phyloP scores from a whole-genome alignment of 306 rosid genomes.

The Pterocarpus santalinus region DNA sequence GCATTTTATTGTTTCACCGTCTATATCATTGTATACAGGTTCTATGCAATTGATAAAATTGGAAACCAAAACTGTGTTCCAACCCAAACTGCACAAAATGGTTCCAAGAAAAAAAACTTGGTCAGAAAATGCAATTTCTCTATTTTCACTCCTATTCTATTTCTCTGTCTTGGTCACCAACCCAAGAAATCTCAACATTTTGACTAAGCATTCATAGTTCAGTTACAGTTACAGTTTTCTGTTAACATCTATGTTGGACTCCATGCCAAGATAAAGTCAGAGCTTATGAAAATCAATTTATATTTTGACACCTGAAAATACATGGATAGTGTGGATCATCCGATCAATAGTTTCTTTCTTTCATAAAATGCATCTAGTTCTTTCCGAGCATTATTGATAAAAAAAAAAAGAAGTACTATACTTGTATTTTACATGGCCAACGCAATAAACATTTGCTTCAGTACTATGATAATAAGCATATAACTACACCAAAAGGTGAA shows the following conservation, averaged over 20 bases:
- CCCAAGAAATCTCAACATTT: background rate
- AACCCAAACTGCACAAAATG: conserved; percentile 2
- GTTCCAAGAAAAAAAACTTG: background rate
- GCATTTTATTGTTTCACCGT: background rate
- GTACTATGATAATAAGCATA: conserved; percentile 5
- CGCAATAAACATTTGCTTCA: conserved; percentile 28
- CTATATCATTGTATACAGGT: background rate
- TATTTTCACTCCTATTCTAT: background rate
- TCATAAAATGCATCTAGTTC: conserved; percentile 1
- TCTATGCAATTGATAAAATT: too few relatives aligned
- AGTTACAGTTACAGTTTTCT: background rate
- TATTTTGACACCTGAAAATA: background rate
- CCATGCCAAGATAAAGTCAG: background rate
- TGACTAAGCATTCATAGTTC: background rate
- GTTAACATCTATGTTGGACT: background rate
- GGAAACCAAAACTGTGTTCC: background rate
- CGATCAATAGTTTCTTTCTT: background rate
- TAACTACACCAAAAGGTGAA: conserved; percentile 19
- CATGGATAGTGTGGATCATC: background rate
- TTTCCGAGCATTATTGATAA: background rate
- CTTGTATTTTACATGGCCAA: background rate
- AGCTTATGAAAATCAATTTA: background rate
- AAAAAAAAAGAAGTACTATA: too few relatives aligned
- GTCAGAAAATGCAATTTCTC: conserved; percentile 2
- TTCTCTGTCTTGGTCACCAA: conserved; percentile 10